Conservation (phyloP, 1,139 yeast species). For the Blastobotrys aristatus region DNA sequence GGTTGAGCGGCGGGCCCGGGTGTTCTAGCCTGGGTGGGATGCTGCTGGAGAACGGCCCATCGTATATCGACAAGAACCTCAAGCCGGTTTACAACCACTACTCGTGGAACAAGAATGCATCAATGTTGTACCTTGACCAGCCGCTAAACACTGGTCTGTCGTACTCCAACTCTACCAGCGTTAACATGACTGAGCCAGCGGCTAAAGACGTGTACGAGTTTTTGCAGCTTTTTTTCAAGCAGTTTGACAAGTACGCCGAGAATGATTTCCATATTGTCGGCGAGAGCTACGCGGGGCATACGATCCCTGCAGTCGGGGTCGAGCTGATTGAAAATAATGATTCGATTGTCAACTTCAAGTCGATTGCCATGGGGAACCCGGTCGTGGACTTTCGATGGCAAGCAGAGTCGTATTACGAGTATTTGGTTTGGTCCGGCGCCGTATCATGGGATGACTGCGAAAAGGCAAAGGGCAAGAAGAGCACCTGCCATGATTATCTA, state of each 20-base stretch:
- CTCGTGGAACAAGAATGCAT: conserved; percentile 67
- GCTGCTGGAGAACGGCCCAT: conserved; percentile 64
- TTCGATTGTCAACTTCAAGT: conserved; percentile 70
- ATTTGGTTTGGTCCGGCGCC: conserved; percentile 46
- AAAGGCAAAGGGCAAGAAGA: background rate
- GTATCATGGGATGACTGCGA: background rate
- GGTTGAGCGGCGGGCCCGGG: conserved; percentile 75
- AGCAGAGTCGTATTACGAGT: conserved; percentile 64
- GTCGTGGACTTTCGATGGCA: conserved; percentile 89
- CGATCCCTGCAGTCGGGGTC: conserved; percentile 85
- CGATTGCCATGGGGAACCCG: conserved; percentile 93
- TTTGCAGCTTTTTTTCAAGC: conserved; percentile 80
- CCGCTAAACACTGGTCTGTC: conserved; percentile 62
- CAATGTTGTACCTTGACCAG: conserved; percentile 65
- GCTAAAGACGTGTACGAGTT: conserved; percentile 92
- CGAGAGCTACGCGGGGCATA: conserved; percentile 96
- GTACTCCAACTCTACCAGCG: conserved; percentile 15
- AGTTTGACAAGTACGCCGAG: conserved; percentile 75
- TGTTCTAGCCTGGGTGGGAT: conserved; percentile 65
- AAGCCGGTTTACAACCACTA: conserved; percentile 47
- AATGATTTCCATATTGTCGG: conserved; percentile 91
- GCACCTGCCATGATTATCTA: background rate
- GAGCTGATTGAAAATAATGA: conserved; percentile 75
- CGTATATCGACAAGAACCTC: conserved; percentile 45
- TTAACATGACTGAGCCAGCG: conserved; percentile 54